phyloP scores from a whole-genome alignment of 2,329 filamentous ascomycete species.

The Hypoxylon sp. region DNA sequence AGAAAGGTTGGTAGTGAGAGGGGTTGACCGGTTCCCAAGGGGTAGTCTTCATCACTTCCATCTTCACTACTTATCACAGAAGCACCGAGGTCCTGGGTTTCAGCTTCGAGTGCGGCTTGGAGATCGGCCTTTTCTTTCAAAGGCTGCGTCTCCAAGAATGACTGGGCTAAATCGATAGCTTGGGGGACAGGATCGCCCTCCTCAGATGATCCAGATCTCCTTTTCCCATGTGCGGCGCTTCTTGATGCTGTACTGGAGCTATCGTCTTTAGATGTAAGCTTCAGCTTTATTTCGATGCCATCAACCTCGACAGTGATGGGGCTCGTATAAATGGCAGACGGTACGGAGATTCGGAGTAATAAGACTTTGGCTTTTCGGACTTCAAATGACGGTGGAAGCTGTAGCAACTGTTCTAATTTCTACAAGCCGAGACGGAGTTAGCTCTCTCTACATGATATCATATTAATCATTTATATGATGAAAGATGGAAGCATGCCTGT shows the following conservation, averaged over 20 bases:
- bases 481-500: constrained; percentile 68
- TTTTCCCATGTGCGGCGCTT: constrained; percentile 47
- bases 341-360: constrained; percentile 84
- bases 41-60: constrained; percentile 71
- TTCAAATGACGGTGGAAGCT: constrained; percentile 79
- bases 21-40: constrained; percentile 77
- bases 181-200: constrained; percentile 70
- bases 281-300: constrained; percentile 80
- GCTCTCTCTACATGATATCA: constrained; percentile 37
- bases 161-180: constrained; percentile 80
- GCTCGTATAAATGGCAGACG: constrained; percentile 88
- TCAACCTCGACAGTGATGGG: constrained; percentile 86
- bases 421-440: constrained; percentile 58
- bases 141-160: constrained; percentile 81
- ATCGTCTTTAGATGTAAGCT: constrained; percentile 63
- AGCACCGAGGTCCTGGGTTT: constrained; percentile 73
- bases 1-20: constrained; percentile 79
- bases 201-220: constrained; percentile 50
- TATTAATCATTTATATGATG: not conserved
- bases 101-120: constrained; percentile 76
- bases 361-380: constrained; percentile 82
- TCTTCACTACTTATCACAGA: constrained; percentile 74
- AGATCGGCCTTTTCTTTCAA: constrained; percentile 75
- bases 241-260: constrained; percentile 51
- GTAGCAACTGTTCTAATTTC: constrained; percentile 83